Base-by-base conservation (phyloP, 1,284 basidiomycete species). In the Mycena citricolor region DNA sequence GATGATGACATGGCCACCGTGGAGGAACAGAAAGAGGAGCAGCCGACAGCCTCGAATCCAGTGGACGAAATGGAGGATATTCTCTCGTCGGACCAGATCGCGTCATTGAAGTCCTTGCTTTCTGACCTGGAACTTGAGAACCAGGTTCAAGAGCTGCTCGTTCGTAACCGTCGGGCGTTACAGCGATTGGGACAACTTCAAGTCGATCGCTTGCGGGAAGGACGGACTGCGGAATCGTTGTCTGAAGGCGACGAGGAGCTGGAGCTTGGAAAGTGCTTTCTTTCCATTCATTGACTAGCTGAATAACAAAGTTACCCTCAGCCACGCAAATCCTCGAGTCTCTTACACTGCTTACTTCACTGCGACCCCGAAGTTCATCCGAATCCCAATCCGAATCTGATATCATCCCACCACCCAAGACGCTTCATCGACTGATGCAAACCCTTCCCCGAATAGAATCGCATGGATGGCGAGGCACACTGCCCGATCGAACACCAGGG, bases 311-410 rank as follows among this genome's bases (percentile, higher is more conserved):
- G 30, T 41, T 22, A n/a, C n/a, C n/a, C 34, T 33, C 57, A 89
- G 87, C 87, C n/a, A 78, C 84, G 61, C 70, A 76, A 33, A 86
- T 90, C 40, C 57, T 81, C 42, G 73, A 85, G 43, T 86, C 87
- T 13, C 67, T 90, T 42, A 69, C 73, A 4, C 51, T 85, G n/a
- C 69, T 90, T 29, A 66, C 81, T 2, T 84, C 84, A 5, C 67
- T 90, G 32, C 76, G 86, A 43, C 87, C 87, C 24, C 76, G 83
- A 42, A 68, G 73, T 28, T 71, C 76, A 13, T 63, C 61, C 19
- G 61, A 63, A 23, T 47, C 39, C 25, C 58, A 55, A 50, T 63
- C 67, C 31, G 54, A 61, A 12, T 57, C 69, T 2, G 69, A 79
- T 5, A 64, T 90, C 25, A 57, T 80, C 2, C 86, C 87, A 7